phyloP scores from a whole-genome alignment of 2,329 filamentous ascomycete genomes.

The Ceratocystiopsis sp. region DNA sequence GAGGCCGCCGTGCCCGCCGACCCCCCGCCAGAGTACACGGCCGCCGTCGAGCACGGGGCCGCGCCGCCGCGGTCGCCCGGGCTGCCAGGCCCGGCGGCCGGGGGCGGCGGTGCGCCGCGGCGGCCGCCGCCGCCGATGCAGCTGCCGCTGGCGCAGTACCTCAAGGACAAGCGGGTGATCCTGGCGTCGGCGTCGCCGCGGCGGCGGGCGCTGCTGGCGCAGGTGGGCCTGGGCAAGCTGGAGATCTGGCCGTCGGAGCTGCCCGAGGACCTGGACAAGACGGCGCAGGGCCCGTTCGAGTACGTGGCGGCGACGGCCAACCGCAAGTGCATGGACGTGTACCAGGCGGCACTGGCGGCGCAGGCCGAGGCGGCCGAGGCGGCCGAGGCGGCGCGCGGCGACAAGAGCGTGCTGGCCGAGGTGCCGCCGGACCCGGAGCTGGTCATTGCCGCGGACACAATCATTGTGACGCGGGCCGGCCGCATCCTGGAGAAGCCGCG shows the following conservation, averaged over 20 bases:
- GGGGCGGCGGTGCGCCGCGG: too few species aligned
- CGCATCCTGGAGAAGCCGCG: conserved; percentile 82
- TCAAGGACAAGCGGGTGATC: conserved; percentile 67
- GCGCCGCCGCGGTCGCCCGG: conserved; percentile 9
- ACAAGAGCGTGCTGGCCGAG: conserved; percentile 9
- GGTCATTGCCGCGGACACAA: conserved; percentile 79
- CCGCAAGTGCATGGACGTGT: conserved; percentile 66
- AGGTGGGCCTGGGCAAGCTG: conserved; percentile 62
- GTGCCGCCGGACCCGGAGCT: conserved; percentile 52
- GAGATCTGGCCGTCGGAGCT: conserved; percentile 73
- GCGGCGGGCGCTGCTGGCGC: conserved; percentile 61
- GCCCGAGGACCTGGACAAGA: conserved; percentile 73
- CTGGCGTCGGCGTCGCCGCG: conserved; percentile 82
- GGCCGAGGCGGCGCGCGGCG: conserved; percentile 10
- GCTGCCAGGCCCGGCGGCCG: too few species aligned
- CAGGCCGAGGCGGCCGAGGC: conserved; percentile 16
- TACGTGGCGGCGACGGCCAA: conserved; percentile 81
- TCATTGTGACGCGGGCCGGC: conserved; percentile 63
- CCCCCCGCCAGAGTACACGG: conserved; percentile 29
- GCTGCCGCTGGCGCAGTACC: conserved; percentile 59
- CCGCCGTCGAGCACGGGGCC: conserved; percentile 21
- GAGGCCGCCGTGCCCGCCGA: conserved; percentile 15
- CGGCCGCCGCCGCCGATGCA: conserved; percentile 49
- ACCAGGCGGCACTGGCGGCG: conserved; percentile 23
- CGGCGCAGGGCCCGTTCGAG: conserved; percentile 57